These are phyloP conservation scores for Aristolochia contorta DNA, from an alignment of 164 flowering plant species.

Conservation along the genomic window DNA sequence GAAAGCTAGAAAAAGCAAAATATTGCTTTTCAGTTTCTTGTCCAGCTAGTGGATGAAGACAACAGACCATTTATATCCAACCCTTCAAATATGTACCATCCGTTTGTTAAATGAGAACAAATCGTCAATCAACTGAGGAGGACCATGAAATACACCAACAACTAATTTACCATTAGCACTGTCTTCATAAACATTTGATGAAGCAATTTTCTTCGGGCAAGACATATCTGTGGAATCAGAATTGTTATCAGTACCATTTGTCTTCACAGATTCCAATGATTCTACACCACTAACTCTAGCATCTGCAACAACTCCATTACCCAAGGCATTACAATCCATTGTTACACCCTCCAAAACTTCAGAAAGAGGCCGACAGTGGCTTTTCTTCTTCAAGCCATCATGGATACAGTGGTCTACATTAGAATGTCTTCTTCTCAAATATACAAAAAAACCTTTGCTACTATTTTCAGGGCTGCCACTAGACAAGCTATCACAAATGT, in stretches of 20 bases:
- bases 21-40: too few relatives aligned
- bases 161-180: too few relatives aligned
- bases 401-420: constrained; percentile 30
- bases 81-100: too few relatives aligned
- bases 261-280: constrained; percentile 31
- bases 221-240: constrained; percentile 36
- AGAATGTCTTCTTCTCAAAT: constrained; percentile 44
- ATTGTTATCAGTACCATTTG: constrained; percentile 23
- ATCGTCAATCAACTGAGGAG: too few relatives aligned
- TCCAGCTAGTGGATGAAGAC: too few relatives aligned
- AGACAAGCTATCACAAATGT: constrained; percentile 17
- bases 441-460: constrained; percentile 22
- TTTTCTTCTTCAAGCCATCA: constrained; percentile 54
- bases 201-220: constrained; percentile 28
- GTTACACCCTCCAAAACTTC: constrained; percentile 37
- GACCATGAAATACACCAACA: too few relatives aligned
- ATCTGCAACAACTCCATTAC: constrained; percentile 38
- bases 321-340: constrained; percentile 58
- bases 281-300: constrained; percentile 35
- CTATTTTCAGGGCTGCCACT: constrained; percentile 29
- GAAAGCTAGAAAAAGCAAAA: too few relatives aligned
- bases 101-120: too few relatives aligned
- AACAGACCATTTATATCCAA: too few relatives aligned
- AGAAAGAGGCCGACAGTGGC: constrained; percentile 41
- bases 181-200: constrained; percentile 23